phyloP scores from a whole-genome alignment of 768 basidiomycete genomes.

The Leccinum boreale region DNA sequence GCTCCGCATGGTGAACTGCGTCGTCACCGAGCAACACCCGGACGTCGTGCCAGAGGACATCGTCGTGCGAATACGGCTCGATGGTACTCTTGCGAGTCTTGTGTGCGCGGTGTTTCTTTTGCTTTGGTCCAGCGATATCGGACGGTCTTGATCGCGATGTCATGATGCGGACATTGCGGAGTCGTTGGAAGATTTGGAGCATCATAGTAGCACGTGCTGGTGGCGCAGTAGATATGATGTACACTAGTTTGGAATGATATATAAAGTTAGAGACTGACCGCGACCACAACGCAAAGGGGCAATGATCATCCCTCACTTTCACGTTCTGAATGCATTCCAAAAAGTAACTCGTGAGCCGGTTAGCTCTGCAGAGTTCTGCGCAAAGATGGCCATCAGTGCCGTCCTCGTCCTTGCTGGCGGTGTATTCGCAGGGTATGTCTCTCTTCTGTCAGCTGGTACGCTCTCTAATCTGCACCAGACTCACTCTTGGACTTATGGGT shows the following conservation, averaged over 20 bases:
- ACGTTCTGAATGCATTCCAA: background rate
- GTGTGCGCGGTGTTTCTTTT: conserved; percentile 30
- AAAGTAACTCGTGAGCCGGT: conserved; percentile 23
- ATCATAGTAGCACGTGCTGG: background rate
- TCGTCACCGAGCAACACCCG: conserved; percentile 61
- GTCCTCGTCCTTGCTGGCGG: conserved; percentile 81
- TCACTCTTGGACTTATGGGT: conserved; percentile 93
- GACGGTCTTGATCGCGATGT: background rate
- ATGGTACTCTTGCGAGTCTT: conserved; percentile 12
- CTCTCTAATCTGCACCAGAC: conserved; percentile 36
- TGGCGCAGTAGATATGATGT: too few relatives aligned
- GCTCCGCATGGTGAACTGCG: conserved; percentile 46
- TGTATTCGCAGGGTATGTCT: conserved; percentile 79
- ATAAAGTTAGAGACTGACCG: background rate
- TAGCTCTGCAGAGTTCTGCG: conserved; percentile 70
- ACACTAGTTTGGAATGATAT: background rate
- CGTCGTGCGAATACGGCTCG: conserved; percentile 68
- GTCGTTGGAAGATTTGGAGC: background rate
- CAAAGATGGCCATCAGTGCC: conserved; percentile 63
- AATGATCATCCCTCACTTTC: background rate
- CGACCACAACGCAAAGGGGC: background rate
- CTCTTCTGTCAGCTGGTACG: background rate
- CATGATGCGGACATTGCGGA: conserved; percentile 1
- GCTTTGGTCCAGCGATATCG: conserved; percentile 12
- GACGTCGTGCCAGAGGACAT: conserved; percentile 75